These are phyloP conservation scores for Aspergillus udagawae DNA, from an alignment of 2,329 filamentous ascomycete species.

Conservation along the genomic window DNA sequence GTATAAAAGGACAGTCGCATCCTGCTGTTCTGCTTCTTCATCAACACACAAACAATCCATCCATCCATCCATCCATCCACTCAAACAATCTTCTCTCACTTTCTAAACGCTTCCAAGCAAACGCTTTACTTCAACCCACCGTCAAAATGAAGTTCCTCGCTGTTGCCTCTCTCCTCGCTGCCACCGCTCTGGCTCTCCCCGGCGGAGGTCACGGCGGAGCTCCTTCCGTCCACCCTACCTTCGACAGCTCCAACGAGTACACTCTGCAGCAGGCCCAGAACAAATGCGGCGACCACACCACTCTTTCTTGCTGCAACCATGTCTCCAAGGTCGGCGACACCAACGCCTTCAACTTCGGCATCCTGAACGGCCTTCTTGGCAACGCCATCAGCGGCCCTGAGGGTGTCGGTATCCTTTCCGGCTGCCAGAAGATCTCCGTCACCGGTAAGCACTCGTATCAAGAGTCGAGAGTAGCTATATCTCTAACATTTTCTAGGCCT, in stretches of 20 bases:
- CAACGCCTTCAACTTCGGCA: background rate
- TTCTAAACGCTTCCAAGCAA: constrained; percentile 1
- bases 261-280: background rate
- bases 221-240: background rate
- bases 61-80: constrained; percentile 1
- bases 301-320: constrained; percentile 7
- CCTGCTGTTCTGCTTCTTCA: constrained; percentile 1
- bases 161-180: constrained; percentile 18
- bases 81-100: background rate
- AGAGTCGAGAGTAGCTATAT: background rate
- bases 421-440: background rate
- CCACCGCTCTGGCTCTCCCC: constrained; percentile 8
- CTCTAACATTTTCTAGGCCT: background rate
- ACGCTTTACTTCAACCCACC: background rate
- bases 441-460: background rate
- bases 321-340: background rate
- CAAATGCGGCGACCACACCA: constrained; percentile 1
- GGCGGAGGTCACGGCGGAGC: background rate
- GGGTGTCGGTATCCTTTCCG: background rate
- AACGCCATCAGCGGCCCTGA: background rate
- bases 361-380: background rate
- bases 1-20: constrained; percentile 16
- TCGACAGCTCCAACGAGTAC: background rate
- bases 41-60: constrained; percentile 6
- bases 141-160: constrained; percentile 28